Base-by-base conservation (phyloP, 192 early-diverging fungal genomes). In the Backusella luteola region DNA sequence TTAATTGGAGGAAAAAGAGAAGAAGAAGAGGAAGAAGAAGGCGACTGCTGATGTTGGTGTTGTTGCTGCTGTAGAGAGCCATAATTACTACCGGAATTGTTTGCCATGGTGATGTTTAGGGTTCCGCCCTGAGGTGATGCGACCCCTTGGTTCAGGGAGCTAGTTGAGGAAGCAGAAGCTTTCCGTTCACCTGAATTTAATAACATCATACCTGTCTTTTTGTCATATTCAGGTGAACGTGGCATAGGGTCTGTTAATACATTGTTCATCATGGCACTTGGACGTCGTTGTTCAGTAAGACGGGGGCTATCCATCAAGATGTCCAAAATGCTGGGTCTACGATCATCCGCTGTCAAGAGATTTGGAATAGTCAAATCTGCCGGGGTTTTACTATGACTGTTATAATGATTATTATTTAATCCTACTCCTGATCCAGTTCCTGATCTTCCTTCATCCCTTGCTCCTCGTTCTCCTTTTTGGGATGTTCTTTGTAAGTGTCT, bases 241-340 rank as follows among this genome's bases (percentile, higher is more conserved):
- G 70, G 29, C 29, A 17, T 29, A 26, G 70, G 19, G 21, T 69
- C 68, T 36, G 19, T 21, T 4, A 63, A 29, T 15, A 67, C 4
- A n/a, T 41, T 41, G 23, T 34, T 39, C 21, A 53, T 74, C 34
- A 56, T 74, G 23, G 56, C 66, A 36, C 66, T 68, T 68, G 74
- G 74, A n/a, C 74, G 63, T 19, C 67, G 75, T 26, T 76, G 75
- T 17, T 76, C 75, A 12, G 32, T 23, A 35, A n/a, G 7, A 12
- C 41, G 38, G 9, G 71, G 77, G 15, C 69, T 52, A 59, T 76
- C 79, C 74, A 76, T 73, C 14, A 76, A 38, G n/a, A 76, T 80
- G 44, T 80, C 74, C 17, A 80, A 46, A 32, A 76, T 80, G 34
- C 79, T 76, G 14, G 74, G 74, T 36, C 74, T 49, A 26, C 79